Evolutionary conservation across 2,329 filamentous ascomycete species (phyloP).

Genomic region (Sordariomycetes sp.): DNA sequence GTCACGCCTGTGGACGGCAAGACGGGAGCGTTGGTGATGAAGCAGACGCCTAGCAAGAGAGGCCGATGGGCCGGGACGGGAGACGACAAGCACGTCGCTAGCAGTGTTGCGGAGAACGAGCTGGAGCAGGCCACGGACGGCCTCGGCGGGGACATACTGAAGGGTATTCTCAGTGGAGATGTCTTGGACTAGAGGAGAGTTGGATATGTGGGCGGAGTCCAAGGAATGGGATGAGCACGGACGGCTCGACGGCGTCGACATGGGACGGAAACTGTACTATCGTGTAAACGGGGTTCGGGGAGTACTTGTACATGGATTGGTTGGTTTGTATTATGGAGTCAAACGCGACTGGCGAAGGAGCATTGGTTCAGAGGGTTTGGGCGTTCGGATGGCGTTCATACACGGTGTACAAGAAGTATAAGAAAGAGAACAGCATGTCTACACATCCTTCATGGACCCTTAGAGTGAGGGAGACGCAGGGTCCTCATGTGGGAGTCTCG

Average conservation of each 20-base stretch:
- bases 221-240: background rate
- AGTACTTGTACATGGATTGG: background rate
- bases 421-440: background rate
- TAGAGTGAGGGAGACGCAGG: no score
- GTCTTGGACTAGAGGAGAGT: constrained; percentile 35
- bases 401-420: background rate
- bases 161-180: constrained; percentile 51
- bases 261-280: background rate
- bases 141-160: constrained; percentile 49
- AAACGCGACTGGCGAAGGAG: background rate
- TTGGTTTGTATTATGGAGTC: background rate
- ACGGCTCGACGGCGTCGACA: background rate
- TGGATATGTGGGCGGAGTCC: background rate
- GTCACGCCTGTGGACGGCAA: constrained; percentile 61
- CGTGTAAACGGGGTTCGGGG: background rate
- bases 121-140: constrained; percentile 60
- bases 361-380: background rate
- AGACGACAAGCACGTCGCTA: constrained; percentile 71
- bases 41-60: constrained; percentile 63
- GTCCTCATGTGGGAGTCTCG: no score
- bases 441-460: background rate
- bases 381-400: background rate
- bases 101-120: constrained; percentile 72
- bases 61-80: constrained; percentile 42
- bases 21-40: constrained; percentile 52